Conservation (phyloP, 345 rosid genomes). For the Alliaria petiolata region DNA sequence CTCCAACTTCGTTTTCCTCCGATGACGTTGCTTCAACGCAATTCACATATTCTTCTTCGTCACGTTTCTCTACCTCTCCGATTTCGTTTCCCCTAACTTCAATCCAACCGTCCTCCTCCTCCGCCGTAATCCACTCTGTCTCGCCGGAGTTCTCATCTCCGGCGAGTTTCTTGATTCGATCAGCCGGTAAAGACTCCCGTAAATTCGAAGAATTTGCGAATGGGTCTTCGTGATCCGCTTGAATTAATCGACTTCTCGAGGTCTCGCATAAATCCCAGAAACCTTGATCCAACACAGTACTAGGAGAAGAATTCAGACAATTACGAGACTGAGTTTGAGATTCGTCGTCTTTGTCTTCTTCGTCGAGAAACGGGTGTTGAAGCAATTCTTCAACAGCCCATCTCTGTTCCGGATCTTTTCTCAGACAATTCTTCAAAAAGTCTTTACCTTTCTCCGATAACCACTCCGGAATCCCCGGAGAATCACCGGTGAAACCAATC, state of each 20-base stretch:
- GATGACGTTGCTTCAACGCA: slow-evolving; percentile 28
- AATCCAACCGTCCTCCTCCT: slow-evolving; percentile 51
- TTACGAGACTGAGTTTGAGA: neutral
- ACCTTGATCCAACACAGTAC: slow-evolving; percentile 64
- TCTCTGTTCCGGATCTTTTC: slow-evolving; percentile 55
- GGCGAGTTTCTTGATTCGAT: slow-evolving; percentile 50
- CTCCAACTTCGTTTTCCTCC: slow-evolving; percentile 33
- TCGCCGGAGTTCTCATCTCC: slow-evolving; percentile 15
- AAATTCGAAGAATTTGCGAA: neutral
- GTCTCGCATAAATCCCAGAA: slow-evolving; percentile 64
- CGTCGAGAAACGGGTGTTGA: slow-evolving; percentile 66
- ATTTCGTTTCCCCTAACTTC: slow-evolving; percentile 50
- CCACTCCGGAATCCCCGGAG: slow-evolving; percentile 62
- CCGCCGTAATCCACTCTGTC: slow-evolving; percentile 34
- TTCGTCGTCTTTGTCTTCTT: neutral
- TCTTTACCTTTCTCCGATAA: slow-evolving; percentile 58
- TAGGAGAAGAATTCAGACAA: slow-evolving; percentile 45
- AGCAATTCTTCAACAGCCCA: slow-evolving; percentile 61
- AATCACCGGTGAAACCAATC: slow-evolving; percentile 69
- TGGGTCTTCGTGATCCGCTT: slow-evolving; percentile 3
- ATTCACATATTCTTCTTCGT: slow-evolving; percentile 17
- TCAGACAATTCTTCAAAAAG: slow-evolving; percentile 64
- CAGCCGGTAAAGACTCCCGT: slow-evolving; percentile 12
- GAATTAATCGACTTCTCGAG: slow-evolving; percentile 27
- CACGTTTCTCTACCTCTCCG: slow-evolving; percentile 32